These are phyloP conservation scores for Gossypium trilobum DNA, from an alignment of 441 rosid species.

Conservation along the genomic window DNA sequence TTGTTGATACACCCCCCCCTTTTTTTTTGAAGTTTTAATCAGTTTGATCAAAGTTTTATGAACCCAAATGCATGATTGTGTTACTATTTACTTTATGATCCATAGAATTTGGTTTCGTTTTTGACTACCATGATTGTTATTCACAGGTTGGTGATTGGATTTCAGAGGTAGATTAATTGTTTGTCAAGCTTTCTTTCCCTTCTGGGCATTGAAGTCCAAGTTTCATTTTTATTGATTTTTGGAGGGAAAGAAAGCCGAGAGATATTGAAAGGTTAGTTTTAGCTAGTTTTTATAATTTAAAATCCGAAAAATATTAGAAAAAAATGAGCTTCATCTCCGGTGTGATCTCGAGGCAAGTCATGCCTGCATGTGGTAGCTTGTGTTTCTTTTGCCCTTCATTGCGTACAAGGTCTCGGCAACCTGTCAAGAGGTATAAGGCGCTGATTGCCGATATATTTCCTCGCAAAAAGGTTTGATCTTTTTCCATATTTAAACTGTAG, in stretches of 20 bases:
- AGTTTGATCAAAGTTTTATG: not conserved
- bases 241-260: slow-evolving; percentile 39
- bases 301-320: not conserved
- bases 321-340: slow-evolving; percentile 65
- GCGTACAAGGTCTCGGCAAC: slow-evolving; percentile 92
- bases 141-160: slow-evolving; percentile 31
- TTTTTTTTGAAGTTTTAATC: not conserved
- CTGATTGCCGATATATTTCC: slow-evolving; percentile 31
- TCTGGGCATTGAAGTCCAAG: slow-evolving; percentile 37
- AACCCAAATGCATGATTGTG: not conserved
- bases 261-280: not conserved
- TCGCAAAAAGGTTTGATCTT: not conserved
- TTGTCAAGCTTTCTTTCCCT: slow-evolving; percentile 42
- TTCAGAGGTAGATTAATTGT: slow-evolving; percentile 19
- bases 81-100: not conserved
- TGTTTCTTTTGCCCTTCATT: slow-evolving; percentile 86
- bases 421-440: slow-evolving; percentile 95
- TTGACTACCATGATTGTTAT: slow-evolving; percentile 15
- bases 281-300: not conserved
- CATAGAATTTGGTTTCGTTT: slow-evolving; percentile 5
- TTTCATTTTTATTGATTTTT: slow-evolving; percentile 27
- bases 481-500: not conserved
- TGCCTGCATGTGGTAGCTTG: slow-evolving; percentile 89
- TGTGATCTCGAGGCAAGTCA: slow-evolving; percentile 71
- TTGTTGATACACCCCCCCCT: not conserved